These are phyloP conservation scores for Podospora pseudocomata DNA, from an alignment of 495 filamentous ascomycete species.

Conservation along the genomic window DNA sequence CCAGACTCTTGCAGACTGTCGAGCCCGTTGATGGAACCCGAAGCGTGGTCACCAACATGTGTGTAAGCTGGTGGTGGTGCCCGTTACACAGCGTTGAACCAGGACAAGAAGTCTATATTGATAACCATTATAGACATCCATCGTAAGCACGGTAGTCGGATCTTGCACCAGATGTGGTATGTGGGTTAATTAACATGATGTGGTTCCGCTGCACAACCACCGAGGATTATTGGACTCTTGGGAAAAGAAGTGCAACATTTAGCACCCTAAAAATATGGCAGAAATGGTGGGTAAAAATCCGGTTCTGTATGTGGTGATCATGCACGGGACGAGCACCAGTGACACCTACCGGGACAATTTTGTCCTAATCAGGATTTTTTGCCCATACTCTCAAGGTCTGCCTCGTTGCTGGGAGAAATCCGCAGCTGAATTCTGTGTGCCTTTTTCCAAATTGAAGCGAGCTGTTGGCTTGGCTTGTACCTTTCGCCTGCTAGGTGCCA, in stretches of 20 bases:
- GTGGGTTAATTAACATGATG: constrained; percentile 8
- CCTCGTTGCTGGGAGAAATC: not conserved
- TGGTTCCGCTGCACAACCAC: constrained; percentile 7
- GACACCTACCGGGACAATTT: not conserved
- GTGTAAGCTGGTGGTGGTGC: not conserved
- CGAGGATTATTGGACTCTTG: not conserved
- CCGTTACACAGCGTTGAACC: not conserved
- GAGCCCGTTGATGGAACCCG: constrained; percentile 8
- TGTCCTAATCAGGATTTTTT: constrained; percentile 2
- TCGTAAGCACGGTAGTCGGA: not conserved
- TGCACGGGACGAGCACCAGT: not conserved
- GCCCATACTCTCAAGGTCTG: not conserved
- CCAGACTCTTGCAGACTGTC: constrained; percentile 11
- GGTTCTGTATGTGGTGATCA: constrained; percentile 11
- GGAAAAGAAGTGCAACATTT: constrained; percentile 3
- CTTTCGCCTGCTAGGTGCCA: not conserved
- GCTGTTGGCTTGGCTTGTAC: not conserved
- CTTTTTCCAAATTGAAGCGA: constrained; percentile 16
- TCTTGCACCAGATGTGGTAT: not conserved
- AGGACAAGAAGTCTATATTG: not conserved
- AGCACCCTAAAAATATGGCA: constrained; percentile 16
- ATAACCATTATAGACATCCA: not conserved
- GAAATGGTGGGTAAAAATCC: constrained; percentile 17
- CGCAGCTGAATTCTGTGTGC: not conserved
- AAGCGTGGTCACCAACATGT: not conserved